Conservation (phyloP, 345 rosid genomes). For the Eucalyptus pauciflora region DNA sequence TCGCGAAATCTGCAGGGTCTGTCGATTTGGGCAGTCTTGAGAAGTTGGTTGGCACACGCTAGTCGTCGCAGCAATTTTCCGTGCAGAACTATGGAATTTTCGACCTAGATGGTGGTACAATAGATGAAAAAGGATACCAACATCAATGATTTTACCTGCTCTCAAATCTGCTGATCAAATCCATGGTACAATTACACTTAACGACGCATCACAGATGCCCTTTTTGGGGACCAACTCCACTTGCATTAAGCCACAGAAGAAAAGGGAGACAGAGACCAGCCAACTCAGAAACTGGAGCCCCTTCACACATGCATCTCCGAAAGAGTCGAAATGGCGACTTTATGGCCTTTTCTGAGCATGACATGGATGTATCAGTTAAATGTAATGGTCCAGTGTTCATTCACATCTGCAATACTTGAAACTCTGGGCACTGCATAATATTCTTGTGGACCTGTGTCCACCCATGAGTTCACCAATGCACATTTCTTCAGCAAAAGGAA, state of each 20-base stretch:
- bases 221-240: neutral
- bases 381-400: neutral
- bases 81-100: neutral
- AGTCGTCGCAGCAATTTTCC: neutral
- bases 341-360: neutral
- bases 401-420: neutral
- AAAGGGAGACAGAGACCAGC: neutral
- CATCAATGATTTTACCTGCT: neutral
- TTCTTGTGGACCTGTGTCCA: neutral
- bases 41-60: rapidly evolving
- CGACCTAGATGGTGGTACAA: neutral
- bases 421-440: neutral
- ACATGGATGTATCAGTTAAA: neutral
- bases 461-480: neutral
- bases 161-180: neutral
- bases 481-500: neutral
- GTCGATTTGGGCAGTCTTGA: neutral
- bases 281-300: neutral
- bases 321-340: neutral
- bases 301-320: neutral
- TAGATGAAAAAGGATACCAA: neutral
- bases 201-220: neutral
- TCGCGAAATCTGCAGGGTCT: neutral
- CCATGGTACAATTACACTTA: neutral
- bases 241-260: neutral